Evolutionary conservation across 495 filamentous ascomycete species (phyloP), one percentile per base, ranked within the genome.

Genomic region (Podospora sp.): DNA sequence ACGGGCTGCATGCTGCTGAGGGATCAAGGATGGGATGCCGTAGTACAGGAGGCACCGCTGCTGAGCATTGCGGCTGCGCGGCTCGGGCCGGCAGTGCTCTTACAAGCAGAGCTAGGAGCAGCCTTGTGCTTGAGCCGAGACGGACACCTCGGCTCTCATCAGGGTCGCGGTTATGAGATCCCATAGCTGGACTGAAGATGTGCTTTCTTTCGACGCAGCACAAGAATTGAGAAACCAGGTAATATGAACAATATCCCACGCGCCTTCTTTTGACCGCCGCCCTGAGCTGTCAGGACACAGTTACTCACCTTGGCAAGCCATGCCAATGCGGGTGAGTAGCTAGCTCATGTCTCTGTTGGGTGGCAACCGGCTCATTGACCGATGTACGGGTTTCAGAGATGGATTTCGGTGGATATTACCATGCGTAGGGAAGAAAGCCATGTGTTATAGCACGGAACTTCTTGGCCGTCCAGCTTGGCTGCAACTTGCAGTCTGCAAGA

Each of bases 31-130:
- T 24, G 25, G 52, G 52, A n/a, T 55, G 52, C 22, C 24, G 14
- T n/a, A 55, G 20, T 11, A 55, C 52, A n/a, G 52, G 52, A 55
- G 52, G 52, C n/a, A 55, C 52, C 20, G 20, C 14, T 24, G 52
- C 52, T 26, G 20, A 55, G n/a, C 52, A 55, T n/a, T 55, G 9
- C 7, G 52, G 6, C 9, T 22, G 21, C 21, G 52, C 24, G 52
- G 52, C 52, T 7, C 52, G 7, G 52, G n/a, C 52, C 24, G 52
- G 40, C 40, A 46, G 40, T 46, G 40, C 40, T 18, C 40, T 18
- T 46, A 18, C 11, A 14, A 46, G 40, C 2, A 46, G 16, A 11
- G 40, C 5, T 11, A 46, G 14, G 40, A 46, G 40, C 5, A 46
- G 40, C 9, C 11, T 18, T 11, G 5, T 18, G 16, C 11, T 18